Conservation (phyloP, 2,329 filamentous ascomycete genomes). For the Aureobasidium sp. region DNA sequence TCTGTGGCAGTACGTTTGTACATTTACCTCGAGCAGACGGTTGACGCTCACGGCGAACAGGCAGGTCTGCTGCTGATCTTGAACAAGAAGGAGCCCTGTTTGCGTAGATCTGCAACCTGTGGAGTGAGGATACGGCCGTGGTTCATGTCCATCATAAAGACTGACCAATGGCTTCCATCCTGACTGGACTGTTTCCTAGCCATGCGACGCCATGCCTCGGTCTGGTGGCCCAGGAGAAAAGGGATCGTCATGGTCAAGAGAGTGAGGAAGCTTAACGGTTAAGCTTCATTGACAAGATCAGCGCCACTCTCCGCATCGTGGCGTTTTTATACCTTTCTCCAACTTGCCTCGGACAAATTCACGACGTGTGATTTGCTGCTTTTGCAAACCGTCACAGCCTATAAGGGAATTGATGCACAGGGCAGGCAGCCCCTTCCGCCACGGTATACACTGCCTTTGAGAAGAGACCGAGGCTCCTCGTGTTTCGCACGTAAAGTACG, state of each 20-base stretch:
- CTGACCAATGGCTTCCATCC: not conserved
- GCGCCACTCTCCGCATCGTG: constrained; percentile 11
- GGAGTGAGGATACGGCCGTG: not conserved
- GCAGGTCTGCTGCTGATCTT: constrained; percentile 1
- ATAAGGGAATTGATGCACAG: not conserved
- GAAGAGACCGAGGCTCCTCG: not conserved
- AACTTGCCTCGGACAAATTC: constrained; percentile 7
- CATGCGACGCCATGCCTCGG: constrained; percentile 13
- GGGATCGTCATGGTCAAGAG: not conserved
- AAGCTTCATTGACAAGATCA: not conserved
- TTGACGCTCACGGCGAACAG: not conserved
- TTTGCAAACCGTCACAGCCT: not conserved
- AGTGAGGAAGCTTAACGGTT: constrained; percentile 3
- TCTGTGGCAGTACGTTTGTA: not conserved
- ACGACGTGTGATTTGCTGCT: not conserved
- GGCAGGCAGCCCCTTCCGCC: not conserved
- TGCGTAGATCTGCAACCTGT: not conserved
- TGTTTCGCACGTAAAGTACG: constrained; percentile 3
- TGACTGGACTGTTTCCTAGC: not conserved
- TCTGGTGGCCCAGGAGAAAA: not conserved
- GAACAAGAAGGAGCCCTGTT: not conserved
- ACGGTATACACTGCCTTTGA: not conserved
- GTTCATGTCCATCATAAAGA: not conserved
- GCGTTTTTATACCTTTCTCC: not conserved
- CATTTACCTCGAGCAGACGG: not conserved